phyloP scores from a whole-genome alignment of 2,329 filamentous ascomycete species.

The Beauveria asiatica region DNA sequence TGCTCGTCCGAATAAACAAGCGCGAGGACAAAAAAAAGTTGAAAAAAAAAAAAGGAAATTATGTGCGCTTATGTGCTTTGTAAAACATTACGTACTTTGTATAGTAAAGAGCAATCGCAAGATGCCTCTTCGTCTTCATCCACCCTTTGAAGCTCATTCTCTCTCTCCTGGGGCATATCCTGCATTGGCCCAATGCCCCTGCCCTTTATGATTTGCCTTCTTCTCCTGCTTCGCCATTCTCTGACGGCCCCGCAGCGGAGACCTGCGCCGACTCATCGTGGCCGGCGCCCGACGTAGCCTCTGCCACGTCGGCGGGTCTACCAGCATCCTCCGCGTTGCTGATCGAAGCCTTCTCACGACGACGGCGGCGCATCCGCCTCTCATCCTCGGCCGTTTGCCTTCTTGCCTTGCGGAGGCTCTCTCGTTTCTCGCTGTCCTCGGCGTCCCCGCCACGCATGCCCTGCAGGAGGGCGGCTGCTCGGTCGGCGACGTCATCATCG shows the following conservation, averaged over 20 bases:
- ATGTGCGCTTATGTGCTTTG: conserved; percentile 8
- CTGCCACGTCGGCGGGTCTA: conserved; percentile 15
- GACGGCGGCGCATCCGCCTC: conserved; percentile 55
- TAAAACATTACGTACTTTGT: conserved; percentile 29
- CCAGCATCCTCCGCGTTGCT: conserved; percentile 22
- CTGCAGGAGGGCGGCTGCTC: conserved; percentile 75
- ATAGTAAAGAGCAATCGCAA: neutral
- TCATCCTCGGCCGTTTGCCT: conserved; percentile 75
- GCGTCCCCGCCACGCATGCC: conserved; percentile 66
- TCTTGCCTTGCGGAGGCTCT: conserved; percentile 50
- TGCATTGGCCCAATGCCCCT: neutral
- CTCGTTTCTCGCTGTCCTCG: conserved; percentile 45
- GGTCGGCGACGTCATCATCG: conserved; percentile 71
- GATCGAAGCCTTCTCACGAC: conserved; percentile 51
- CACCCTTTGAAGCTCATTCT: neutral
- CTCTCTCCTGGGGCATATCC: neutral
- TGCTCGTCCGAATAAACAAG: neutral
- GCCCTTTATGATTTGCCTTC: neutral
- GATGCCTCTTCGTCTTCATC: neutral
- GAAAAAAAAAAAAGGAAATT: neutral
- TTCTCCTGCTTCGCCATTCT: conserved; percentile 12
- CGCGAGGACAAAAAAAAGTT: neutral
- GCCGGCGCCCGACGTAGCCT: conserved; percentile 14
- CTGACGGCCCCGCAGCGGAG: neutral
- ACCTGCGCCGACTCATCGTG: conserved; percentile 4